Evolutionary conservation across 2,329 filamentous ascomycete species (phyloP).

Genomic region (Chrysosporium queenslandicum): DNA sequence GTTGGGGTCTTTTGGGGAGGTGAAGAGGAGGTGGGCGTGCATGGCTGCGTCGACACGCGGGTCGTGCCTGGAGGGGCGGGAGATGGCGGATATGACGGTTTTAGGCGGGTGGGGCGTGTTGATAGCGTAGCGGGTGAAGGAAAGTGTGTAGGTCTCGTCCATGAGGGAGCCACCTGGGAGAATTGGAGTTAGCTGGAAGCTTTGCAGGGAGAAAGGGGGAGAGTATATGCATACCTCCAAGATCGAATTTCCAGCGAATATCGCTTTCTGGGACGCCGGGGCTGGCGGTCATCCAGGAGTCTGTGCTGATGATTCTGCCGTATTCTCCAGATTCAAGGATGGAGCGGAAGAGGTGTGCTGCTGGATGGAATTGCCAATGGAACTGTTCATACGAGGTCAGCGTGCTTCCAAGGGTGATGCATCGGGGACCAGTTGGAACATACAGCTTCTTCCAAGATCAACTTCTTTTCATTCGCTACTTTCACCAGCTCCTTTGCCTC

Average conservation of each 20-base stretch:
- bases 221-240: conserved; percentile 21
- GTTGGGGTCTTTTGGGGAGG: conserved; percentile 13
- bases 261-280: conserved; percentile 24
- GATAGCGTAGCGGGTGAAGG: conserved; percentile 27
- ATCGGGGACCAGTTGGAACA: conserved; percentile 31
- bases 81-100: conserved; percentile 27
- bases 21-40: conserved; percentile 25
- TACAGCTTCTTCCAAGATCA: conserved; percentile 45
- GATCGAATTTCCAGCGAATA: conserved; percentile 33
- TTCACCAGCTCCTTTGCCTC: conserved; percentile 40
- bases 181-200: conserved; percentile 1
- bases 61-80: conserved; percentile 21
- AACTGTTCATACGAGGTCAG: conserved; percentile 15
- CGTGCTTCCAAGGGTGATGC: too few species aligned
- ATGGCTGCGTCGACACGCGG: conserved; percentile 27
- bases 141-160: conserved; percentile 33
- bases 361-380: conserved; percentile 39
- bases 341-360: conserved; percentile 29
- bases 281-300: conserved; percentile 22
- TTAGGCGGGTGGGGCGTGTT: conserved; percentile 21
- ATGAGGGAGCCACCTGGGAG: conserved; percentile 29
- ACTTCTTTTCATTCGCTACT: conserved; percentile 27
- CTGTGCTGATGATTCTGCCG: conserved; percentile 25
- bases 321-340: conserved; percentile 29
- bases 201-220: background rate